Base-by-base conservation (phyloP, 257 asterid species). In the Przewalskia tangutica region DNA sequence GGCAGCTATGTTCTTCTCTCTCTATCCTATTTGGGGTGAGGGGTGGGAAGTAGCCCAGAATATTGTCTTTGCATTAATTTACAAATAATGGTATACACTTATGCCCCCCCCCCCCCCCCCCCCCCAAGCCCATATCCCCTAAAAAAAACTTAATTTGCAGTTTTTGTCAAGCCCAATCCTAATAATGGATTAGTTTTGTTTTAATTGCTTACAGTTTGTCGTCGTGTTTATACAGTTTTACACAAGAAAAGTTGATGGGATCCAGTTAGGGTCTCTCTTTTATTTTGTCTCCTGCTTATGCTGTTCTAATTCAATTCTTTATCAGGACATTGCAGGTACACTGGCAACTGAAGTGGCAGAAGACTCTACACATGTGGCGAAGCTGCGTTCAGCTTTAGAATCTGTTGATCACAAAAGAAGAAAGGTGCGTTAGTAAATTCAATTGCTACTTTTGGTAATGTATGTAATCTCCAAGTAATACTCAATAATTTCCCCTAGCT, bases 361-460 rank as follows among this genome's bases (percentile, higher is more conserved):
- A 83, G 99, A 96, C 75, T 84, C 92, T 77, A 92, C 95, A 77
- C 99, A 96, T 86, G 99, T 93, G 76, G 91, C 98, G 77, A 96
- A 96, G 90, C 93, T 96, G 84, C 97, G 97, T 81, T 93, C 98
- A 79, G 99, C 98, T 84, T 93, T 96, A 67, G 99, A 96, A 85
- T 93, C 98, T 36, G 99, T 96, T 83, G 95, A 96, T 89, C 98
- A 92, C 93, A 96, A 96, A 97, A 90, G 99, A 91, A 89, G 93
- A 82, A 96, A 94, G 99, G 98, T 96, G 80, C 7, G 23, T 23
- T 14, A 14, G 62, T 75, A 12, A 50, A 75, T 23, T 13, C 62
- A 75, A 75, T 7, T 75, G 8, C 44, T 75, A 23, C 44, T 50
- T 14, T 75, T 75, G 46, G 23, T 75, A 50, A 75, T 23, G 42